Evolutionary conservation across 2,329 filamentous ascomycete species (phyloP), one percentile per base, ranked within the genome.

Genomic region (Lasiodiplodia sp.): DNA sequence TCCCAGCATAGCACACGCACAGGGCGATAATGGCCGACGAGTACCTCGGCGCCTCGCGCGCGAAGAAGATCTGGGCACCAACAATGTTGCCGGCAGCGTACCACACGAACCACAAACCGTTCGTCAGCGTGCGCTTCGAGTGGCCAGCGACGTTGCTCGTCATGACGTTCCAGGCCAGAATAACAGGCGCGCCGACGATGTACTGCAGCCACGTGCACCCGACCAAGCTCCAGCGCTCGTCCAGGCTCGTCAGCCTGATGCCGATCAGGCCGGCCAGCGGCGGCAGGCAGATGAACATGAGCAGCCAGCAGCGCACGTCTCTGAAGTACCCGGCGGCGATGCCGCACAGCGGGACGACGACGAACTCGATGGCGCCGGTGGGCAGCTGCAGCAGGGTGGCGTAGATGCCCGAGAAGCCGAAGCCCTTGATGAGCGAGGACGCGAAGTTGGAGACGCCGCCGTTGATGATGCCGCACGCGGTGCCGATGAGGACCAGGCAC

Each of bases 141-240:
- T 87, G 84, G 0, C 85, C 85, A 0, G 83, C 82, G 14, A 79
- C 76, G 37, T 79, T 79, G 1, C 76, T 78, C 0, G 78, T 78
- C 21, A 85, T 80, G 0, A 87, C 71, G 28, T 85, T 86, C 85
- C 85, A 87, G 47, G 79, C 84, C 0, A 87, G 71, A 49, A 87
- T 83, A 2, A 87, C 81, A 0, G 85, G 83, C 0, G 83, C 83
- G 4, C 85, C 85, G 49, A 86, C 69, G 2, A 85, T 76, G 52
- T 83, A 83, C 69, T 86, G 83, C 14, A 87, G 74, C 85, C 85
- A 87, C 8, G 83, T 84, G 72, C 84, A 86, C n/a, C 77, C 85
- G 0, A 86, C 83, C 1, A 87, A 79, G 1, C 81, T 82, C 76
- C 84, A 80, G 66, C 81, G 82, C 60, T 86, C 79, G 3, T 81